Base-by-base conservation (phyloP, 2,329 filamentous ascomycete species). In the Microcyclosporella mali region DNA sequence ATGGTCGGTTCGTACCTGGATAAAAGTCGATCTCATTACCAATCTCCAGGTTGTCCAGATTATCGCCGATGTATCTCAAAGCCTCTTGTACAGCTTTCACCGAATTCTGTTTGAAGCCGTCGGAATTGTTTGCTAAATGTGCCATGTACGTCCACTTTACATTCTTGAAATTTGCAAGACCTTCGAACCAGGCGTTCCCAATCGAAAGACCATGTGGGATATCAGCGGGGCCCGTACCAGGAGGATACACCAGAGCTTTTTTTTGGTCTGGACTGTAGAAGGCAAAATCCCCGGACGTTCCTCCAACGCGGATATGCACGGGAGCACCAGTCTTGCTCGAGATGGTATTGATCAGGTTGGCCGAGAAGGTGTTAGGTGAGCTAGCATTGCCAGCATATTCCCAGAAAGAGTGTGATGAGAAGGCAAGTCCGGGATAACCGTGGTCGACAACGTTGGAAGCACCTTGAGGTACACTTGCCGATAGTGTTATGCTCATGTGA, bases 1-100 rank as follows among this genome's bases (percentile, higher is more conserved):
- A 29, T 12, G 45, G 40, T 17, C 45, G 31, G 14, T 43, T 38
- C 11, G 19, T 36, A 25, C 33, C 21, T 2, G 41, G 21, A 17
- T 47, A 47, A 3, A 37, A 30, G 19, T 47, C 38, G 29, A 47
- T 37, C 28, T 47, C 45, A 33, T 47, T 47, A 25, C 45, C 45
- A 27, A 47, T 38, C 28, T 47, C 45, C 11, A 47, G n/a, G 19
- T 40, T 41, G 15, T 47, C 45, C 17, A 43, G 40, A 17, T 46
- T 40, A 16, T 28, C 17, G 6, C 34, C 31, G n/a, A 47, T 43
- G 18, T 47, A 33, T 33, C 43, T 41, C 29, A 47, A 35, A 32
- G 41, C 41, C 25, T 40, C 45, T n/a, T 40, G 32, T 2, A 34
- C 33, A 11, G 35, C 40, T 10, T 35, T 32, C 28, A 47, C 30